Evolutionary conservation across 2,329 filamentous ascomycete genomes (phyloP), one percentile per base, ranked within the genome.

Genomic region (Colletotrichum tropicale): DNA sequence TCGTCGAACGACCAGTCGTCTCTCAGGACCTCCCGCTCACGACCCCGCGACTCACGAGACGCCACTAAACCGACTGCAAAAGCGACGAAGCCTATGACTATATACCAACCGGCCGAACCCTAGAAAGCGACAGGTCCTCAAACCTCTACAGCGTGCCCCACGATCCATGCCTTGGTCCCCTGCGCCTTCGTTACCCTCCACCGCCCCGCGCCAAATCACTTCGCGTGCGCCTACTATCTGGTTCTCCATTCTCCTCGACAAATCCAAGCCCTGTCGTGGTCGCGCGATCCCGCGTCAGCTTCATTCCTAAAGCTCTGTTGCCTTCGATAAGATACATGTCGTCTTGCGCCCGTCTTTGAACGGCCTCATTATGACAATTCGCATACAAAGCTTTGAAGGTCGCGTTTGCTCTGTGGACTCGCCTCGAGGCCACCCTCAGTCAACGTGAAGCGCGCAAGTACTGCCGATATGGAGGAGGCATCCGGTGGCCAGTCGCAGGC

Each of bases 401-500:
- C 74, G 74, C 62, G 74, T 75, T 75, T 60, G 70, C 70, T 58
- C 34, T 36, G 74, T 75, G 71, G 65, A 36, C 70, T 75, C 74
- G 64, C 60, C 70, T 65, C 56, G 74, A 73, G 70, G 56, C 74
- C 55, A 74, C 65, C 28, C 30, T 66, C 70, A 66, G 71, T 76
- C 75, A 77, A 65, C 68, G 21, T 77, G 75, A 77, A 75, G 71
- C 76, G 71, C 71, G 66, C 75, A 66, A 71, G 34, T 58, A 75
- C 76, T 34, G 65, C 75, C 65, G 66, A 75, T 65, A 77, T 77
- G 76, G 76, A 77, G 75, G 74, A 76, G 71, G 75, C 71, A 66
- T 16, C 75, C 58, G 68, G 67, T n/a, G 66, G 32, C 43, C 70
- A 73, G 60, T 65, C 65, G 56, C 74, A 73, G 64, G 74, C 67